phyloP scores from a whole-genome alignment of 1,284 basidiomycete species.

The Ustilago loliicola region DNA sequence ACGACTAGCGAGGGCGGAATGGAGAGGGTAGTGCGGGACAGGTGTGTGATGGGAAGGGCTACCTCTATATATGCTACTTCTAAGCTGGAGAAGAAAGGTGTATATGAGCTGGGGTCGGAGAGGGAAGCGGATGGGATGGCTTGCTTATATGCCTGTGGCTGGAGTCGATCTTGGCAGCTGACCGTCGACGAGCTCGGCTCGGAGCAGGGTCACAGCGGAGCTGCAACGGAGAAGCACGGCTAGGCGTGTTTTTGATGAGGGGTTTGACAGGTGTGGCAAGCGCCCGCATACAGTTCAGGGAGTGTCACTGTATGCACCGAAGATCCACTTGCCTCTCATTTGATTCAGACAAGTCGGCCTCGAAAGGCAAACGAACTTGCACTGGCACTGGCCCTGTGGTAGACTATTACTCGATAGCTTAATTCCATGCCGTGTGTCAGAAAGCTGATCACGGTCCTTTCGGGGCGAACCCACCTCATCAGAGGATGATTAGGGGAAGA shows the following conservation, averaged over 20 bases:
- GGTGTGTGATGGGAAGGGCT: background rate
- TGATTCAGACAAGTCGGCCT: slow-evolving; percentile 3
- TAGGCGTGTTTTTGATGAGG: slow-evolving; percentile 20
- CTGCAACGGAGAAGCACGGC: slow-evolving; percentile 1
- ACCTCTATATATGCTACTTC: background rate
- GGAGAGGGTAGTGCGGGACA: background rate
- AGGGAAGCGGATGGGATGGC: background rate
- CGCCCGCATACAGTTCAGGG: background rate
- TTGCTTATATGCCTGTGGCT: slow-evolving; percentile 15
- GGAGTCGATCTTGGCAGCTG: slow-evolving; percentile 3
- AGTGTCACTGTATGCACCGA: slow-evolving; percentile 15
- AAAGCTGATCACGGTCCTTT: slow-evolving; percentile 27
- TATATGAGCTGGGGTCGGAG: background rate
- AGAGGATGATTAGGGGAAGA: background rate
- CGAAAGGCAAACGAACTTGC: slow-evolving; percentile 6
- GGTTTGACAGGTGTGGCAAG: slow-evolving; percentile 23
- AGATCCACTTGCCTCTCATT: slow-evolving; percentile 19
- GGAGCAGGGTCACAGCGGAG: background rate
- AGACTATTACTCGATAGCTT: background rate
- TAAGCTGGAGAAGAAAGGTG: background rate
- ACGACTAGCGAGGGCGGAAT: background rate
- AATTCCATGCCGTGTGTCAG: slow-evolving; percentile 18
- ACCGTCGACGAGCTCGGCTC: background rate
- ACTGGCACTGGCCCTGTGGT: background rate
- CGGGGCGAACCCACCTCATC: background rate